Conservation (phyloP, 345 rosid genomes). For the Citrus medica region DNA sequence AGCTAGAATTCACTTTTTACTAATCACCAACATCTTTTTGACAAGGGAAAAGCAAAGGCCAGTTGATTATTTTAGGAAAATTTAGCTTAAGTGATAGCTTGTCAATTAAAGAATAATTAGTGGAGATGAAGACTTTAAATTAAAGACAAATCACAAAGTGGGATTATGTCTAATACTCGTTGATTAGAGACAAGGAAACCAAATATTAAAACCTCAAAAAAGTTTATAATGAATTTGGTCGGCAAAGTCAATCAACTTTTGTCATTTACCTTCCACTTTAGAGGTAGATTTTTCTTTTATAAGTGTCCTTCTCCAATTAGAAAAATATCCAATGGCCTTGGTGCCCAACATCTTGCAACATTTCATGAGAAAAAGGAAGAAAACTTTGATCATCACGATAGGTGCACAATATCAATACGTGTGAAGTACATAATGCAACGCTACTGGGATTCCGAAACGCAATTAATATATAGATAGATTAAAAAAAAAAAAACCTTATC, state of each 20-base stretch:
- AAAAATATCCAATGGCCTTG: constrained; percentile 11
- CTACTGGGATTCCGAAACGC: no score
- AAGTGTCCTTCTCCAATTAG: background rate
- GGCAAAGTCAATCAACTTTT: constrained; percentile 20
- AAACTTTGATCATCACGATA: background rate
- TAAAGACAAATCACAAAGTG: constrained; percentile 5
- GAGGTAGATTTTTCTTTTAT: background rate
- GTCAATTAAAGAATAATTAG: constrained; percentile 5
- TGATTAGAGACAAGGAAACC: constrained; percentile 28
- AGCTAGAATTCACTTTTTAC: background rate
- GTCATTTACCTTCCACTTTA: background rate
- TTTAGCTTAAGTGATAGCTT: background rate
- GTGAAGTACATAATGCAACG: background rate
- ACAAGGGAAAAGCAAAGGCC: background rate
- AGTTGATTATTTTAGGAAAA: background rate
- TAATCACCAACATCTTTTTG: background rate
- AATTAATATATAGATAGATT: no score
- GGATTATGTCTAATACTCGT: constrained; percentile 5
- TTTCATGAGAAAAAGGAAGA: background rate
- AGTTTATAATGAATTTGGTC: constrained; percentile 22
- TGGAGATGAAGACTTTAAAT: constrained; percentile 3
- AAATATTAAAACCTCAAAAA: background rate
- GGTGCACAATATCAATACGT: background rate
- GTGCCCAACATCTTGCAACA: background rate
- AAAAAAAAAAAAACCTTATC: no score